Evolutionary conservation across 1,139 yeast genomes (phyloP), one percentile per base, ranked within the genome.

Genomic region (Candida pseudoviswanathii): DNA sequence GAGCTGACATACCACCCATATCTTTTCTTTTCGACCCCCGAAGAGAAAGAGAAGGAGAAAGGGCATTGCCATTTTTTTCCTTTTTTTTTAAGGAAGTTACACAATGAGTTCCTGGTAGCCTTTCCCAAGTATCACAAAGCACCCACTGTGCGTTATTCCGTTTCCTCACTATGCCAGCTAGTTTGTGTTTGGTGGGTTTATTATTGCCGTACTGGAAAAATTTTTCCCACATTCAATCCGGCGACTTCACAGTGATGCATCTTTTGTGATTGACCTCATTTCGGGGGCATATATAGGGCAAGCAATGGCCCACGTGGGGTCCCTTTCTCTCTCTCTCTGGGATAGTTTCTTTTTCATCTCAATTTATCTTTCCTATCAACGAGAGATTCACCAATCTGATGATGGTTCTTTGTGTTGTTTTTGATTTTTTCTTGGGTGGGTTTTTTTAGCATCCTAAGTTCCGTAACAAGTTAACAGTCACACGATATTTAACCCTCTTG

Each of bases 401-500:
- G 34, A 31, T 31, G 34, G 34, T 31, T 27, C 21, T 33, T 33
- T 33, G 37, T 33, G 37, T 11, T n/a, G 5, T 4, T 5, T 6
- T 21, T 6, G 7, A n/a, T 5, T 36, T 36, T 36, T 36, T 36
- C 39, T 22, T 36, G 27, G 39, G 6, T 27, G 30, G 30, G 30
- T 27, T 27, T 27, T 36, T 36, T 36, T 36, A 10, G 25, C 39
- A 36, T 36, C 39, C 39, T 36, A 21, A 22, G 9, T 22, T 36
- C 24, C 39, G 9, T 21, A 36, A 21, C 4, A 27, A 10, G 41
- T 37, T 37, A 37, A 37, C 10, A 3, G 41, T 37, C 41, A 37
- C 41, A 37, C 41, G 41, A 42, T 42, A 42, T 11, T 33, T 42
- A 41, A 41, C 41, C 41, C 21, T 37, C 29, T 37, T 37, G 11